Evolutionary conservation across 805 yeast species (phyloP).

Genomic region (Candida boleticola): DNA sequence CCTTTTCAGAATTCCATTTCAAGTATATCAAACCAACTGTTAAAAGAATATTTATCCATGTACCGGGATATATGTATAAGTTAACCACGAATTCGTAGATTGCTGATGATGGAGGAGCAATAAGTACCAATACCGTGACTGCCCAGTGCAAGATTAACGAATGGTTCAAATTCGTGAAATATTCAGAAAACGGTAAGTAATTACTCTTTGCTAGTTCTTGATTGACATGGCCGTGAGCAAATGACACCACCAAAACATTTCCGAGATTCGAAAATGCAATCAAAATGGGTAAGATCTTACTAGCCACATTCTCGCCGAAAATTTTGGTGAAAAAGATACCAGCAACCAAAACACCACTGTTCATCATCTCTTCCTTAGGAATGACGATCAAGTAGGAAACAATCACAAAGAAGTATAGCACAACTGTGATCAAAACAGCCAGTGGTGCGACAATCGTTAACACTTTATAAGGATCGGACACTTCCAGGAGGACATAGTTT

Average conservation of each 20-base stretch:
- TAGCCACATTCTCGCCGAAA: constrained; percentile 54
- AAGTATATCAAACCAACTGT: constrained; percentile 54
- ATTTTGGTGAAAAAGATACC: constrained; percentile 58
- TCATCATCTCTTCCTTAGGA: constrained; percentile 43
- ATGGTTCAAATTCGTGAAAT: constrained; percentile 43
- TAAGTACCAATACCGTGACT: constrained; percentile 50
- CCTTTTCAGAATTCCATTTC: constrained; percentile 37
- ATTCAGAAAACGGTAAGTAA: constrained; percentile 48
- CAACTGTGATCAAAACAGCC: constrained; percentile 52
- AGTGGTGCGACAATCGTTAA: constrained; percentile 60
- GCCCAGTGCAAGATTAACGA: constrained; percentile 56
- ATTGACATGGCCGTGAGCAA: constrained; percentile 58
- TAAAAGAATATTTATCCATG: constrained; percentile 54
- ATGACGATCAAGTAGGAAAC: constrained; percentile 57
- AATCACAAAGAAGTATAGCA: constrained; percentile 55
- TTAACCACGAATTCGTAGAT: constrained; percentile 64
- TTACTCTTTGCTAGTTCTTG: constrained; percentile 54
- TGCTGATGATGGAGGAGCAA: constrained; percentile 61
- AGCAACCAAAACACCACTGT: constrained; percentile 63
- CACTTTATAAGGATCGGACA: constrained; percentile 54
- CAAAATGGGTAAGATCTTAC: constrained; percentile 49
- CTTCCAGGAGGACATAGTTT: constrained; percentile 59
- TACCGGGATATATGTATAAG: constrained; percentile 61
- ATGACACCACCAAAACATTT: constrained; percentile 62
- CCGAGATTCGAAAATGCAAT: constrained; percentile 65